A percentile compares a stretch with the other conserved stretches of the same genome.
Conservation (phyloP, 2,329 filamentous ascomycete species). For the Talaromyces sp. region DNA sequence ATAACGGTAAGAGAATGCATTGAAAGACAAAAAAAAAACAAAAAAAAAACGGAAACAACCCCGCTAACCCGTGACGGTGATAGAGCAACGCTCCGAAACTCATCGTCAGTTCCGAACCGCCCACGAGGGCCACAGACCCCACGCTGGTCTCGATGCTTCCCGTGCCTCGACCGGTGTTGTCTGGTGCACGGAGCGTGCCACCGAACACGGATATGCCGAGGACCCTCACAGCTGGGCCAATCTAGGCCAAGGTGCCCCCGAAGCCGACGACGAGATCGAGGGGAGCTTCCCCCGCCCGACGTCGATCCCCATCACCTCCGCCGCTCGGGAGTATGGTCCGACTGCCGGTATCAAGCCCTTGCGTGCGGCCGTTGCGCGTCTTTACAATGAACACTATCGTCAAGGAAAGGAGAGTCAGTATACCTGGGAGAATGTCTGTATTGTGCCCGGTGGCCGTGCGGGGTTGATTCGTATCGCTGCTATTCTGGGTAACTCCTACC, state of each 20-base stretch:
- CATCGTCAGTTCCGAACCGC: conserved; percentile 87
- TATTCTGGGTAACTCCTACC: conserved; percentile 86
- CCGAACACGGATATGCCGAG: conserved; percentile 85
- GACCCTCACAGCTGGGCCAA: conserved; percentile 87
- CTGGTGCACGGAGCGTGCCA: conserved; percentile 72
- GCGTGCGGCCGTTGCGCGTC: conserved; percentile 81
- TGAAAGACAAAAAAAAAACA: background rate
- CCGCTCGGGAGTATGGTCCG: conserved; percentile 85
- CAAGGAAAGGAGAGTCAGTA: conserved; percentile 86
- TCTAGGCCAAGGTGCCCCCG: conserved; percentile 88
- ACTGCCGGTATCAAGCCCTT: conserved; percentile 92
- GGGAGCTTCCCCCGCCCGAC: conserved; percentile 84
- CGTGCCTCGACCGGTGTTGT: conserved; percentile 91
- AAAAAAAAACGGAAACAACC: background rate
- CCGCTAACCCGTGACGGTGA: conserved; percentile 10
- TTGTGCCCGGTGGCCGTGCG: conserved; percentile 89
- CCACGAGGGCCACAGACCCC: conserved; percentile 86
- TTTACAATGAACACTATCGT: conserved; percentile 93
- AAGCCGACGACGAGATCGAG: conserved; percentile 89
- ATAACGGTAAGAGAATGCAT: conserved; percentile 41
- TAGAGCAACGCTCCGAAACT: conserved; percentile 80
- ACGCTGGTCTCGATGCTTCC: conserved; percentile 86
- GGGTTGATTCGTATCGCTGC: conserved; percentile 94
- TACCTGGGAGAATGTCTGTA: conserved; percentile 96
- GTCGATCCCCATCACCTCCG: conserved; percentile 74